Evolutionary conservation across 1,284 basidiomycete genomes (phyloP).

Genomic region (Fistulina hepatica): DNA sequence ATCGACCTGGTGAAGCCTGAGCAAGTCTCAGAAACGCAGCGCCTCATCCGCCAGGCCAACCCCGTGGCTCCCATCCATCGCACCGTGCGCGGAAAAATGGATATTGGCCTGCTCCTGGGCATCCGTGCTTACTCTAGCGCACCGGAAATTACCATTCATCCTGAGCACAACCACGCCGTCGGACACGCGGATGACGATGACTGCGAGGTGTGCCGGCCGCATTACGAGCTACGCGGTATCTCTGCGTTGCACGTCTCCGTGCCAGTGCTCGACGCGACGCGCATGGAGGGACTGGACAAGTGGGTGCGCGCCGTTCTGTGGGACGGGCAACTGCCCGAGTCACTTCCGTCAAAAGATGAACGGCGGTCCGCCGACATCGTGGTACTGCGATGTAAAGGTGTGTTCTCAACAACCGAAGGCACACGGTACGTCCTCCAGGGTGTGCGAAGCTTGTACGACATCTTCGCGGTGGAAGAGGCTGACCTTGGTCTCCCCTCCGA

Average conservation of each 20-base stretch:
- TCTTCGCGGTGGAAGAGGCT: constrained; percentile 34
- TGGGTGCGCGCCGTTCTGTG: constrained; percentile 76
- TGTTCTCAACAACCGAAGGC: constrained; percentile 45
- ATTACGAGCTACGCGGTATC: constrained; percentile 58
- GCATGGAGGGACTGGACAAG: constrained; percentile 48
- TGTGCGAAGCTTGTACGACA: constrained; percentile 78
- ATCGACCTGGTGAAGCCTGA: constrained; percentile 52
- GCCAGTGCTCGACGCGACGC: constrained; percentile 39
- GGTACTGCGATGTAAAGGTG: constrained; percentile 77
- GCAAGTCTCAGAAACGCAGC: constrained; percentile 37
- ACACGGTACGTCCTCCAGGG: constrained; percentile 71
- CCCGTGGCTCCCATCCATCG: constrained; percentile 63
- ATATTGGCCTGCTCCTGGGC: constrained; percentile 65
- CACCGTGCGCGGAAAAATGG: constrained; percentile 60
- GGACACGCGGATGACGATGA: constrained; percentile 10
- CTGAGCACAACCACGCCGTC: constrained; percentile 7
- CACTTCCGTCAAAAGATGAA: constrained; percentile 13
- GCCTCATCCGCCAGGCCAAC: constrained; percentile 61
- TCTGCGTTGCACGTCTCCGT: constrained; percentile 61
- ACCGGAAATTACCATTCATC: constrained; percentile 11
- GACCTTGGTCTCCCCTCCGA: constrained; percentile 38
- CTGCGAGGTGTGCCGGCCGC: constrained; percentile 23
- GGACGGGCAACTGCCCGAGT: constrained; percentile 43
- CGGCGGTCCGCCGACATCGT: constrained; percentile 27
- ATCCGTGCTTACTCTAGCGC: constrained; percentile 60